Percentiles rank a stretch among this genome's conserved stretches.
These are phyloP conservation scores for Acarospora socialis DNA, from an alignment of 2,329 filamentous ascomycete genomes.

Conservation along the genomic window DNA sequence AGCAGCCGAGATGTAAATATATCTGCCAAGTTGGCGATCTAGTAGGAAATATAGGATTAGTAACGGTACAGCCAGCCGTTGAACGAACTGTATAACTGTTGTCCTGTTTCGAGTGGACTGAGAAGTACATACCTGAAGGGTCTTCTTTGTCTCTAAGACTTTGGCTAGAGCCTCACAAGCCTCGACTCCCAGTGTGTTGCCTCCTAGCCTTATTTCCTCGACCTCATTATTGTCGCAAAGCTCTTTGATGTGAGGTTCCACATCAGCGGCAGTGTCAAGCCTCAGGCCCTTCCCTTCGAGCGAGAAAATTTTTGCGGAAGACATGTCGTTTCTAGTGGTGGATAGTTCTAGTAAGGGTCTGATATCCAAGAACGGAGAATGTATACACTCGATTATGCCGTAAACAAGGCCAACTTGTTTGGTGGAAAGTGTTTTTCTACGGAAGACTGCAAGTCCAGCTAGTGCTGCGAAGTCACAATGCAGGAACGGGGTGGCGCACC, in stretches of 20 bases:
- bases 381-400: too few species aligned
- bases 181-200: conserved; percentile 83
- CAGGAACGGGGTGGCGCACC: too few species aligned
- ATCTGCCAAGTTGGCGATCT: conserved; percentile 82
- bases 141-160: conserved; percentile 72
- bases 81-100: conserved; percentile 3
- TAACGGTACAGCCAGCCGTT: conserved; percentile 8
- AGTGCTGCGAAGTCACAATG: too few species aligned
- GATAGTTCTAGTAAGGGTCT: too few species aligned
- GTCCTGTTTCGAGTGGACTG: neutral
- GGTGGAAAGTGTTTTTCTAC: too few species aligned
- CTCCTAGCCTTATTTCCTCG: conserved; percentile 73
- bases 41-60: too few species aligned
- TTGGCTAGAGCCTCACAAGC: conserved; percentile 76
- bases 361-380: too few species aligned
- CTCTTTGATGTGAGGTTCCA: conserved; percentile 67
- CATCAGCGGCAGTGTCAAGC: conserved; percentile 74
- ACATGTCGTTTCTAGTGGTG: too few species aligned
- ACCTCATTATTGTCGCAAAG: conserved; percentile 59
- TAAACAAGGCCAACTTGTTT: too few species aligned
- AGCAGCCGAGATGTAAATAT: conserved; percentile 94
- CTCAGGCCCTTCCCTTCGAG: conserved; percentile 86
- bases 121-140: conserved; percentile 43
- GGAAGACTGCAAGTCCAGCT: too few species aligned
- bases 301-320: conserved; percentile 57